A percentile compares a stretch with the other conserved stretches of the same genome.
These are phyloP conservation scores for Harrya chromipes DNA, from an alignment of 768 basidiomycete species.

Conservation along the genomic window DNA sequence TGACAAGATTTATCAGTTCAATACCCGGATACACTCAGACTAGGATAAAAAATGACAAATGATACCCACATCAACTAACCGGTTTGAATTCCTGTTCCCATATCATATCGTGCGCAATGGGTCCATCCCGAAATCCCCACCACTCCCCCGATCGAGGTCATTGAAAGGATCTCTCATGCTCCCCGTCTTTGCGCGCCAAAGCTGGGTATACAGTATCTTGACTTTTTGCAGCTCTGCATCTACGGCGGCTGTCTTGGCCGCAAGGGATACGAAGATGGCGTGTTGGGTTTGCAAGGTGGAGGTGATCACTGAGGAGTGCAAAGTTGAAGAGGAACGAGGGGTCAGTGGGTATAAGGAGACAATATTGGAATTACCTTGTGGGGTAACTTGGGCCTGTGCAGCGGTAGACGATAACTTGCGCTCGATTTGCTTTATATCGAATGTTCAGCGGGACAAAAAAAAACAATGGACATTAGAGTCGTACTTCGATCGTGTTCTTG, in stretches of 20 bases:
- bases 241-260: slow-evolving; percentile 72
- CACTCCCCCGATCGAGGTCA: slow-evolving; percentile 38
- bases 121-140: slow-evolving; percentile 45
- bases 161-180: slow-evolving; percentile 84
- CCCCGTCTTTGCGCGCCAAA: slow-evolving; percentile 79
- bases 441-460: neutral
- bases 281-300: slow-evolving; percentile 81
- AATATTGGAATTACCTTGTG: slow-evolving; percentile 54
- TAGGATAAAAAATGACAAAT: neutral
- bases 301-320: slow-evolving; percentile 52
- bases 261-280: slow-evolving; percentile 70
- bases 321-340: neutral
- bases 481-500: slow-evolving; percentile 76
- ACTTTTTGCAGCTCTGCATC: slow-evolving; percentile 76
- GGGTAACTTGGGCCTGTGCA: slow-evolving; percentile 61
- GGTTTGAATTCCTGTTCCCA: neutral
- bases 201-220: slow-evolving; percentile 68
- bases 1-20: too few relatives aligned
- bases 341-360: neutral
- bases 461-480: slow-evolving; percentile 6
- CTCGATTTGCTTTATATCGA: slow-evolving; percentile 52
- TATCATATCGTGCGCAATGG: slow-evolving; percentile 22
- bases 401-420: slow-evolving; percentile 71
- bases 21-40: too few relatives aligned
- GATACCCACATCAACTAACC: too few relatives aligned